These are phyloP conservation scores for Cordyceps farinosa DNA, from an alignment of 2,329 filamentous ascomycete species.

Conservation along the genomic window DNA sequence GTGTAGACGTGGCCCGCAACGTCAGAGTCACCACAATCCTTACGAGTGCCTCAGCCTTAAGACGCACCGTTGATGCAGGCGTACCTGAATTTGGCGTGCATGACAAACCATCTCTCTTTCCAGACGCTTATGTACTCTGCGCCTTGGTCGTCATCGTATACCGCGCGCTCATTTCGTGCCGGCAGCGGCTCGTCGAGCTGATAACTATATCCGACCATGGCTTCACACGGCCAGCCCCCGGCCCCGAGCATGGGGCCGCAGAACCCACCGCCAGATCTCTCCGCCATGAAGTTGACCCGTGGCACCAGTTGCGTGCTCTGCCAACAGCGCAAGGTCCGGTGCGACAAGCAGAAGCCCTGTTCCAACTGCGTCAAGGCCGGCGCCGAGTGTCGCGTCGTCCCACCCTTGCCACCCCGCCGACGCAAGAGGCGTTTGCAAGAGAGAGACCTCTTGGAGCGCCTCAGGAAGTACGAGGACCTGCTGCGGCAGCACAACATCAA, in stretches of 20 bases:
- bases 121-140: background rate
- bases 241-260: conserved; percentile 7
- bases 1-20: background rate
- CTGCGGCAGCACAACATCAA: conserved; percentile 62
- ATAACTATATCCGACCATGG: conserved; percentile 12
- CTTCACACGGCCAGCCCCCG: conserved; percentile 11
- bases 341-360: conserved; percentile 70
- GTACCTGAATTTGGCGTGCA: background rate
- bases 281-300: conserved; percentile 52
- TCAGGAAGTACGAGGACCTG: conserved; percentile 65
- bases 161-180: background rate
- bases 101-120: background rate
- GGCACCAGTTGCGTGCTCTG: conserved; percentile 67
- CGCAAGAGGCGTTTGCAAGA: conserved; percentile 65
- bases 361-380: conserved; percentile 62
- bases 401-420: conserved; percentile 54
- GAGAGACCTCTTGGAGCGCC: conserved; percentile 64
- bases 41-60: conserved; percentile 10
- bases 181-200: background rate
- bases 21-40: background rate
- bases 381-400: conserved; percentile 58
- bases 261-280: conserved; percentile 34
- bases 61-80: background rate
- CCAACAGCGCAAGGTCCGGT: conserved; percentile 72
- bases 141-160: background rate